Percentiles rank a stretch among this genome's conserved stretches.
Evolutionary conservation across 805 yeast species (phyloP).

Genomic region (Candida ulmi): DNA sequence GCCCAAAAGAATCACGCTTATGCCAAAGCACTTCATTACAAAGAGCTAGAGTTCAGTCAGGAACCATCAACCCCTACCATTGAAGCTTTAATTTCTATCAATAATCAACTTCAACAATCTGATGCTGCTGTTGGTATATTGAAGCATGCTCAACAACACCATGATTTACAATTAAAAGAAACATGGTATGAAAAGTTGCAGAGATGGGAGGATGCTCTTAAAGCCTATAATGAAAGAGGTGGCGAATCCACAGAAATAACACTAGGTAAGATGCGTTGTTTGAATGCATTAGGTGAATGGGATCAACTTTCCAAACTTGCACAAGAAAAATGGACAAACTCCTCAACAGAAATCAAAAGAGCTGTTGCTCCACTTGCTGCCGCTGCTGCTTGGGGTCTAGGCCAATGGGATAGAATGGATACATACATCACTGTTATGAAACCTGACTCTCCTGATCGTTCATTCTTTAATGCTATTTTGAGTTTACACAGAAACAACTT

Average conservation of each 20-base stretch:
- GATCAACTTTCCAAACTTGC: slow-evolving; percentile 85
- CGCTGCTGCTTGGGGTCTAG: slow-evolving; percentile 98
- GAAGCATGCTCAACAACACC: slow-evolving; percentile 89
- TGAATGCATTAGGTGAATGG: slow-evolving; percentile 99
- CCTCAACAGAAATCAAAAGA: slow-evolving; percentile 68
- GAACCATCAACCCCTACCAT: slow-evolving; percentile 90
- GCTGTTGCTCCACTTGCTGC: slow-evolving; percentile 96
- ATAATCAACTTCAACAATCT: slow-evolving; percentile 90
- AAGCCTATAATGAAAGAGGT: slow-evolving; percentile 82
- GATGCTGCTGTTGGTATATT: slow-evolving; percentile 98
- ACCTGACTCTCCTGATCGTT: slow-evolving; percentile 86
- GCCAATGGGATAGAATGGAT: slow-evolving; percentile 96
- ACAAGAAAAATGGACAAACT: slow-evolving; percentile 73
- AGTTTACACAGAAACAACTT: slow-evolving; percentile 83
- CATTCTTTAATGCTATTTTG: slow-evolving; percentile 89
- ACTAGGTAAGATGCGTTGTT: slow-evolving; percentile 96
- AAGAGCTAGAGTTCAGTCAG: slow-evolving; percentile 89
- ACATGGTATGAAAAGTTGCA: slow-evolving; percentile 97
- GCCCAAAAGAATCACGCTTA: slow-evolving; percentile 96
- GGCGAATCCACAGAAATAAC: slow-evolving; percentile 76
- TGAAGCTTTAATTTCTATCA: slow-evolving; percentile 86
- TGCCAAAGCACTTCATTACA: slow-evolving; percentile 94
- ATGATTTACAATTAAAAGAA: slow-evolving; percentile 86
- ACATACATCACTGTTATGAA: slow-evolving; percentile 87
- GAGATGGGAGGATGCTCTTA: slow-evolving; percentile 96